A percentile compares a stretch with the other conserved stretches of the same genome.
These are phyloP conservation scores for Aspergillus niger DNA, from an alignment of 2,329 filamentous ascomycete species.

Conservation along the genomic window DNA sequence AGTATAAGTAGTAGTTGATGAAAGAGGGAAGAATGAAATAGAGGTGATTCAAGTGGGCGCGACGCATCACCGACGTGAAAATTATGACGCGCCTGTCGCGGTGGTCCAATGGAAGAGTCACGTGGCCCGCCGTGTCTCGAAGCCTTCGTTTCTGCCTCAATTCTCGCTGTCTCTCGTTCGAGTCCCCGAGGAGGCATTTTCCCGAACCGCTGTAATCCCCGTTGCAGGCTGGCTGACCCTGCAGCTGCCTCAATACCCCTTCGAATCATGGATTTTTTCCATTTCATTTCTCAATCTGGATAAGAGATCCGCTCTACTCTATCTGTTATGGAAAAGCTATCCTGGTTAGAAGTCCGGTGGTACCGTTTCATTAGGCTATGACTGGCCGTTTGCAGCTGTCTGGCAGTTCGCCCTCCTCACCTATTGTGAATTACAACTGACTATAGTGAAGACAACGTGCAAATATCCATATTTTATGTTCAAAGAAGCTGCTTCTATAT, in stretches of 20 bases:
- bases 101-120: constrained; percentile 22
- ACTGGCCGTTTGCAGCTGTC: neutral
- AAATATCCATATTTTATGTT: neutral
- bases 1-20: too few species aligned
- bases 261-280: neutral
- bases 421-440: neutral
- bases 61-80: constrained; percentile 5
- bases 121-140: neutral
- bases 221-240: too few species aligned
- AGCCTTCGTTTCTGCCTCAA: neutral
- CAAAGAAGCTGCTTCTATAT: neutral
- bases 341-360: neutral
- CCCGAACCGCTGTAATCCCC: neutral
- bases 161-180: constrained; percentile 17
- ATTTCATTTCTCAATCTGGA: neutral
- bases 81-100: constrained; percentile 7
- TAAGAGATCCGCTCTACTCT: neutral
- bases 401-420: neutral
- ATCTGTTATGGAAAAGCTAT: neutral
- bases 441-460: neutral
- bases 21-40: neutral
- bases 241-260: neutral
- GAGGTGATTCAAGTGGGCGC: neutral
- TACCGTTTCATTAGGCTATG: neutral
- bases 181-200: constrained; percentile 5